Base-by-base conservation (phyloP, 257 asterid genomes). In the Solanum pennellii region DNA sequence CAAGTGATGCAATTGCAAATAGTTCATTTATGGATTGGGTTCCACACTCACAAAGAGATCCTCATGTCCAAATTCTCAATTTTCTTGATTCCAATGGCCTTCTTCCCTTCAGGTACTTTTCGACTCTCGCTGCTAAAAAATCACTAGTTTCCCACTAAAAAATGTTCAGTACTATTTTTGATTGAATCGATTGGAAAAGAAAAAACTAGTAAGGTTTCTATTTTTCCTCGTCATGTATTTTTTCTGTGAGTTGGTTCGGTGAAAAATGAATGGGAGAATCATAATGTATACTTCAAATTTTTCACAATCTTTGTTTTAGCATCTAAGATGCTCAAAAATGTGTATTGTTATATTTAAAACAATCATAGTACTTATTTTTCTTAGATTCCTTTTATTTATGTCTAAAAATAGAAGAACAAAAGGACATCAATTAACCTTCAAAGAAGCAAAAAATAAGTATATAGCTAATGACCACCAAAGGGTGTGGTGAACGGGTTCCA, bases 31-130 rank as follows among this genome's bases (percentile, higher is more conserved):
- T 94, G 89, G 96, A 94, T 59, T 94, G 98, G 98, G 89, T 94
- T 76, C 97, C 98, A 39, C 83, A 25, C 47, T 59, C 80, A 12
- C 94, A 92, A 10, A 93, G 95, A 82, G 96, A 93, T 85, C 94
- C 97, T 44, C 94, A 94, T 77, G 93, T 88, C 65, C 96, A 95
- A 87, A 90, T 93, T 86, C 95, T 94, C 85, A 94, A 92, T 87
- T 95, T 94, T 92, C 89, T 96, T 92, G 96, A 93, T 86, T 91
- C 95, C 23, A 93, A 92, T 83, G 95, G 94, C 66, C 91, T 93
- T 72, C 92, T 97, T 66, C 95, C 98, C 3, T 69, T 92, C 20
- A 93, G 98, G 98, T 94, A 42, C 3, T 76, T 23, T 25, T 31
- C 3, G 15, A 31, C 12, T 20, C 25, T 52, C 23, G 1, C 23